A percentile compares a stretch with the other conserved stretches of the same genome.
These are phyloP conservation scores for Phytophthora pseudosyringae DNA, from an alignment of 352 stramenopile genomes.

Conservation along the genomic window DNA sequence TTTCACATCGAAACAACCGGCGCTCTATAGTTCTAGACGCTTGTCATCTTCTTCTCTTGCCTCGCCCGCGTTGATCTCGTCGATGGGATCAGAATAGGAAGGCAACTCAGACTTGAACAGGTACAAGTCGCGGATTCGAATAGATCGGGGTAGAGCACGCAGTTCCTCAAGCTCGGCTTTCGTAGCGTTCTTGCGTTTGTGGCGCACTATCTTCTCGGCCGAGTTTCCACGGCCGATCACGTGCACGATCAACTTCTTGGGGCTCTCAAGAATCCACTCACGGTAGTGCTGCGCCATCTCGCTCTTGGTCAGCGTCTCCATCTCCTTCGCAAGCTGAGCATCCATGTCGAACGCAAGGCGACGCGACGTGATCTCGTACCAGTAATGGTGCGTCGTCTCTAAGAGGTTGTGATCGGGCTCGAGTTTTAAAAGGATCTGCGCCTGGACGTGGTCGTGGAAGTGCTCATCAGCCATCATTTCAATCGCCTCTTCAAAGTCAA, in stretches of 20 bases:
- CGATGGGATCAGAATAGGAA: slow-evolving; percentile 53
- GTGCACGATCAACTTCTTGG: slow-evolving; percentile 74
- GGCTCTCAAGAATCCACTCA: slow-evolving; percentile 65
- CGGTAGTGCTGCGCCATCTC: slow-evolving; percentile 69
- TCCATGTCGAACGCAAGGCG: slow-evolving; percentile 82
- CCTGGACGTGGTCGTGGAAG: slow-evolving; percentile 83
- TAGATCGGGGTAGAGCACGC: slow-evolving; percentile 30
- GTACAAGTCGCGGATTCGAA: slow-evolving; percentile 64
- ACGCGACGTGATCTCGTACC: slow-evolving; percentile 80
- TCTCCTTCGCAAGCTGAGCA: slow-evolving; percentile 67
- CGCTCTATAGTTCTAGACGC: slow-evolving; percentile 42
- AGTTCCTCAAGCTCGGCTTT: slow-evolving; percentile 34
- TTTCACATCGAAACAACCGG: slow-evolving; percentile 9
- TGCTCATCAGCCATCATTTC: slow-evolving; percentile 67
- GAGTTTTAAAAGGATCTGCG: slow-evolving; percentile 81
- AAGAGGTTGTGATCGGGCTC: slow-evolving; percentile 85
- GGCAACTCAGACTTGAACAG: slow-evolving; percentile 65
- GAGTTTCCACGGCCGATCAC: slow-evolving; percentile 61
- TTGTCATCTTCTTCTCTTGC: slow-evolving; percentile 26
- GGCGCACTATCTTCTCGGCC: slow-evolving; percentile 42
- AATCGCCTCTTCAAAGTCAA: slow-evolving; percentile 81
- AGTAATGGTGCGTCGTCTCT: slow-evolving; percentile 77
- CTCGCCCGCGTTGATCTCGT: slow-evolving; percentile 44
- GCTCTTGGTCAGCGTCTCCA: slow-evolving; percentile 72
- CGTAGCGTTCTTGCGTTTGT: slow-evolving; percentile 40